phyloP scores from a whole-genome alignment of 331 rosid genomes.

The Pyrus hybrid region DNA sequence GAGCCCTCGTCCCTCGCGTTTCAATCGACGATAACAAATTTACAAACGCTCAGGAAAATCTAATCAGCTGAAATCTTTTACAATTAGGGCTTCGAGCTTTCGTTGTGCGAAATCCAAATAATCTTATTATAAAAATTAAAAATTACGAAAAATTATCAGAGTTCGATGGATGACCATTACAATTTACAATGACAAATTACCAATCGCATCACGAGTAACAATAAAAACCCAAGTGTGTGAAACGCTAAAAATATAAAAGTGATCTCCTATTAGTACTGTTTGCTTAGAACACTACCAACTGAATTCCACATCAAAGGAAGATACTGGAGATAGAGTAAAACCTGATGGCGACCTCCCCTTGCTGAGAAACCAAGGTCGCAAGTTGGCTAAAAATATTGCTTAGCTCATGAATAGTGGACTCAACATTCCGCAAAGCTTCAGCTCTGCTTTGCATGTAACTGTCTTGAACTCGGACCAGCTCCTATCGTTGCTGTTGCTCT shows the following conservation, averaged over 20 bases:
- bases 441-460: constrained; percentile 95
- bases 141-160: background rate
- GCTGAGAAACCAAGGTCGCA: constrained; percentile 92
- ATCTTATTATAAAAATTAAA: background rate
- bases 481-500: constrained; percentile 60
- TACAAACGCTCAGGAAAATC: background rate
- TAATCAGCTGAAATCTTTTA: background rate
- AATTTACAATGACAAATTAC: background rate
- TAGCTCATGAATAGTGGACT: constrained; percentile 92
- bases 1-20: constrained; percentile 79
- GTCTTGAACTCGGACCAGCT: constrained; percentile 79
- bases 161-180: background rate
- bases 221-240: background rate
- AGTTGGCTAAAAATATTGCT: constrained; percentile 86
- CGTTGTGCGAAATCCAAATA: background rate
- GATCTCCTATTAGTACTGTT: background rate
- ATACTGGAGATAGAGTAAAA: constrained; percentile 16
- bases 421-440: constrained; percentile 93
- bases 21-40: constrained; percentile 31
- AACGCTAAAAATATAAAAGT: background rate
- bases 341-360: constrained; percentile 96
- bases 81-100: background rate
- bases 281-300: background rate
- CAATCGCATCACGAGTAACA: background rate
- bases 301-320: background rate